These are phyloP conservation scores for Aspergillus biplanus DNA, from an alignment of 495 filamentous ascomycete genomes.

Conservation along the genomic window DNA sequence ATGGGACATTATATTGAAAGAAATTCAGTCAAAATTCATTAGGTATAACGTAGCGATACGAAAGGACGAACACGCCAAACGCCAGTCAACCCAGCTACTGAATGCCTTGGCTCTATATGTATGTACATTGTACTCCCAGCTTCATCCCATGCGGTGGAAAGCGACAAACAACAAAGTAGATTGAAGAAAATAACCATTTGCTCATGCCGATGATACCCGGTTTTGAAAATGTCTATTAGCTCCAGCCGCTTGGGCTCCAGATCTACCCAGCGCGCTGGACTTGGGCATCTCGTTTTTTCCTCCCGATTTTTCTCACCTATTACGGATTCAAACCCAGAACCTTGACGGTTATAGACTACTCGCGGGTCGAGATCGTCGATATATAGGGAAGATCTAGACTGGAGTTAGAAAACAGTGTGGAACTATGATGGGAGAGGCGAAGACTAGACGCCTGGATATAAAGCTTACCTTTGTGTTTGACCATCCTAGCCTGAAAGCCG, in stretches of 20 bases:
- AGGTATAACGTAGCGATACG: no score
- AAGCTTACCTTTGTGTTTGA: constrained; percentile 80
- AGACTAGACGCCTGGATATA: no score
- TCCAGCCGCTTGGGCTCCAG: no score
- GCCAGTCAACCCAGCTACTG: constrained; percentile 29
- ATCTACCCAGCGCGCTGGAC: not conserved
- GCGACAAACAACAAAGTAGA: not conserved
- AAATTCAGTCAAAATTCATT: no score
- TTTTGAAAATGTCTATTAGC: constrained; percentile 17
- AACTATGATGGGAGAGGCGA: not conserved
- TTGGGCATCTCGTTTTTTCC: constrained; percentile 19
- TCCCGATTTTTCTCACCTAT: constrained; percentile 36
- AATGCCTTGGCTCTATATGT: constrained; percentile 36
- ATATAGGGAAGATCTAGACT: constrained; percentile 65
- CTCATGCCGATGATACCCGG: not conserved
- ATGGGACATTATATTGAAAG: not conserved
- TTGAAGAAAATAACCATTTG: not conserved
- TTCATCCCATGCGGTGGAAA: constrained; percentile 14
- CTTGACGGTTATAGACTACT: constrained; percentile 53
- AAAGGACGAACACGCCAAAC: constrained; percentile 31
- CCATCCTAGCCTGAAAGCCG: constrained; percentile 92
- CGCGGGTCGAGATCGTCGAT: constrained; percentile 59
- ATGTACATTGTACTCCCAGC: constrained; percentile 33
- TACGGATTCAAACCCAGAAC: constrained; percentile 52
- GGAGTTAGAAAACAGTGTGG: not conserved